Conservation (phyloP, 805 yeast species). For the Yamadazyma paraphyllophila region DNA sequence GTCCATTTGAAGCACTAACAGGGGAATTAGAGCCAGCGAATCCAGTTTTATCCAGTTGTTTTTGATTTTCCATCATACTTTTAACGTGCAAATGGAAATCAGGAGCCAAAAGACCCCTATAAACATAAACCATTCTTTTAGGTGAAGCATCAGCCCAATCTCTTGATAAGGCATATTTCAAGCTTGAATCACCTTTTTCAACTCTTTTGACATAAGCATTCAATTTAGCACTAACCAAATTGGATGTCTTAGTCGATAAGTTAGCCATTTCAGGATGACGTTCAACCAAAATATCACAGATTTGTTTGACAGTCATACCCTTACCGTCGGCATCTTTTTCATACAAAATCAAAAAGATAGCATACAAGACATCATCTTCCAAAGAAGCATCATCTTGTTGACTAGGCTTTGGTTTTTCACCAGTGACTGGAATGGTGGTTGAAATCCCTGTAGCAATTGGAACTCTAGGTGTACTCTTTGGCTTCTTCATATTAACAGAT, state of each 20-base stretch:
- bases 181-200: constrained; percentile 74
- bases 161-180: constrained; percentile 73
- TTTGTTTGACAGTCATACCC: constrained; percentile 89
- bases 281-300: constrained; percentile 71
- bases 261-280: constrained; percentile 84
- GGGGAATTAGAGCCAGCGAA: neutral
- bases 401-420: constrained; percentile 66
- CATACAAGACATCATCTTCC: constrained; percentile 73
- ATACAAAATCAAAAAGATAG: constrained; percentile 68
- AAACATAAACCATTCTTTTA: constrained; percentile 83
- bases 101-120: constrained; percentile 73
- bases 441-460: constrained; percentile 72
- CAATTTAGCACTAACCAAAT: constrained; percentile 75
- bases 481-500: constrained; percentile 23
- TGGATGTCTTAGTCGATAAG: constrained; percentile 75
- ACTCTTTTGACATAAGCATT: constrained; percentile 84
- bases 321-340: constrained; percentile 66
- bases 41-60: constrained; percentile 8
- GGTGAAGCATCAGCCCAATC: constrained; percentile 93
- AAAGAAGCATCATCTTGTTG: constrained; percentile 57
- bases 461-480: constrained; percentile 40
- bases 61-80: constrained; percentile 49
- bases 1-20: neutral
- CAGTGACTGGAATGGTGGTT: constrained; percentile 77
- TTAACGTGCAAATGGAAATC: constrained; percentile 74